These are phyloP conservation scores for Aureobasidium sp. DNA, from an alignment of 2,329 filamentous ascomycete species.

Conservation along the genomic window DNA sequence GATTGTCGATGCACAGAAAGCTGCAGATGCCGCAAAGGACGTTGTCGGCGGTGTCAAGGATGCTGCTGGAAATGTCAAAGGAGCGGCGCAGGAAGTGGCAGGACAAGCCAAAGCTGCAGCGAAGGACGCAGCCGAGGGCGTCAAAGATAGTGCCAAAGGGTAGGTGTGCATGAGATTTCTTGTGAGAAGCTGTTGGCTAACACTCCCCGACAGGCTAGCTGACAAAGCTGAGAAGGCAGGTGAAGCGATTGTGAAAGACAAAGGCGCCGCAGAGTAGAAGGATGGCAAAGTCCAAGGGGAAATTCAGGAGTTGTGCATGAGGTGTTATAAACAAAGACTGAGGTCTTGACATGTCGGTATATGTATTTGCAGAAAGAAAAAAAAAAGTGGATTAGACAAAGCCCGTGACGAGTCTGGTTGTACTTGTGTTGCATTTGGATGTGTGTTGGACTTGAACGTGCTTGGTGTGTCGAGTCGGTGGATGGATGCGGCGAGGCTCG, in stretches of 20 bases:
- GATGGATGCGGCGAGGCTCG: neutral
- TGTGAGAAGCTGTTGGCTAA: neutral
- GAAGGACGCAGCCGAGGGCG: neutral
- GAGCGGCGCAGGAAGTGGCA: constrained; percentile 38
- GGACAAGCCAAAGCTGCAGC: constrained; percentile 31
- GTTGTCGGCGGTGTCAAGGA: constrained; percentile 23
- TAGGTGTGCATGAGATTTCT: neutral
- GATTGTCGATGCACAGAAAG: constrained; percentile 53
- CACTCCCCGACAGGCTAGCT: neutral
- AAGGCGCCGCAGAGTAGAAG: neutral
- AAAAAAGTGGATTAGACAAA: neutral
- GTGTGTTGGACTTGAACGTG: neutral
- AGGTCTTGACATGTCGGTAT: constrained; percentile 3
- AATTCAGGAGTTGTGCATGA: neutral
- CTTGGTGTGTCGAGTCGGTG: too few species aligned
- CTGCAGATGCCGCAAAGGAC: constrained; percentile 27
- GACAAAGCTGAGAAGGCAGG: constrained; percentile 11
- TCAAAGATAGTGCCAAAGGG: constrained; percentile 20
- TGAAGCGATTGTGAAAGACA: constrained; percentile 8
- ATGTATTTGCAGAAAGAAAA: constrained; percentile 2
- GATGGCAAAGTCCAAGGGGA: neutral
- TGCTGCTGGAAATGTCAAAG: constrained; percentile 12
- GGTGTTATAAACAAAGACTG: neutral
- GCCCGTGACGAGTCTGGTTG: neutral
- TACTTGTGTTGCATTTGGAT: neutral